A percentile compares a stretch with the other conserved stretches of the same genome.
These are phyloP conservation scores for Pseudocercospora vitis DNA, from an alignment of 2,329 filamentous ascomycete species.

Conservation along the genomic window DNA sequence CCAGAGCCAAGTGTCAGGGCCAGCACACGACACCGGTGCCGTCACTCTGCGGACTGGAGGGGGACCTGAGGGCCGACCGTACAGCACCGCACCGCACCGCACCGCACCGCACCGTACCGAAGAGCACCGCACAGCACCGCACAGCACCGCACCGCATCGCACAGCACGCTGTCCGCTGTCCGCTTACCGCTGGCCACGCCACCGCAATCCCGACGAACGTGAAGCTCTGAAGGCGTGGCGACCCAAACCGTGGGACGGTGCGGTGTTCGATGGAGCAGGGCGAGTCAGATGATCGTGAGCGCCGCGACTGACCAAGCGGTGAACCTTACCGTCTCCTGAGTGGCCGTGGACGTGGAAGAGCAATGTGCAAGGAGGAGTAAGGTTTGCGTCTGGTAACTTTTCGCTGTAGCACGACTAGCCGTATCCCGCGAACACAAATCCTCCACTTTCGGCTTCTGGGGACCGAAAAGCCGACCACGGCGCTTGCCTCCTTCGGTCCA, in stretches of 20 bases:
- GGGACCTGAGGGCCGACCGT: too few species aligned
- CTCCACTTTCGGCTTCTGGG: conserved; percentile 10
- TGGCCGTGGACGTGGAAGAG: neutral
- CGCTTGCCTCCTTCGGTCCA: conserved; percentile 3
- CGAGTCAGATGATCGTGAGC: conserved; percentile 19
- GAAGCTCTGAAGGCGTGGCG: conserved; percentile 2
- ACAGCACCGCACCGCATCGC: neutral
- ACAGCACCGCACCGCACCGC: neutral
- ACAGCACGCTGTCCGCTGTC: neutral
- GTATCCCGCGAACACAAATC: conserved; percentile 7
- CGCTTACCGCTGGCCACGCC: neutral
- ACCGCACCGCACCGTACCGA: neutral
- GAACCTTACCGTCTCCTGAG: conserved; percentile 7
- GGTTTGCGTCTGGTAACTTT: conserved; percentile 11
- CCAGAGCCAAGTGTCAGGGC: neutral
- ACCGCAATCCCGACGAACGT: neutral
- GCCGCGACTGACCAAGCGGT: conserved; percentile 6
- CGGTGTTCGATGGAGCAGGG: conserved; percentile 14
- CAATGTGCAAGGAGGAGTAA: conserved; percentile 1
- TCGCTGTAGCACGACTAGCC: conserved; percentile 8
- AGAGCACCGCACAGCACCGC: neutral
- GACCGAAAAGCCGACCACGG: conserved; percentile 5
- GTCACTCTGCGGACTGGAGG: too few species aligned
- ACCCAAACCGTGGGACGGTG: conserved; percentile 17
- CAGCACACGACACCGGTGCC: neutral